Base-by-base conservation (phyloP, 1,139 yeast species). In the Debaryomyces fabryi region DNA sequence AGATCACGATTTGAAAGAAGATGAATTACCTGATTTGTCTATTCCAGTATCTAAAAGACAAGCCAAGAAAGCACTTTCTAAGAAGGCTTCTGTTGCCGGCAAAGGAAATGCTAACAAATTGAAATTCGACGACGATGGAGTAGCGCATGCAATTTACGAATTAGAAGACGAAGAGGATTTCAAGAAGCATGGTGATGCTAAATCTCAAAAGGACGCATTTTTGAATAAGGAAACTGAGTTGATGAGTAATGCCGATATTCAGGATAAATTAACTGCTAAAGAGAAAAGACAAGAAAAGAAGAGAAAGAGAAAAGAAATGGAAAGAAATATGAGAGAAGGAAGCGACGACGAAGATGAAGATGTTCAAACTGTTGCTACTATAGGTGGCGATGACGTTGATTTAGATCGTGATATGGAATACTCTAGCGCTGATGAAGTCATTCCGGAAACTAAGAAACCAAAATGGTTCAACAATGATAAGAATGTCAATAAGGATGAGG, bases 111-210 rank as follows among this genome's bases (percentile, higher is more conserved):
- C 97, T 15, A 82, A 89, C 29, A 93, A 90, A 65, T 69, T 93
- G 58, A 78, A 81, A 48, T 93, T 93, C 64, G 99, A 93, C 63
- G 99, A 93, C 54, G 97, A 93, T 2, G 99, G 99, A 37, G 76
- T 77, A 7, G 85, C 98, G 0, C 98, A 92, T 68, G 88, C 96
- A 12, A 75, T 92, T 12, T 93, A 93, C 62, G 98, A 93, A 68
- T 76, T 93, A 52, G 93, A 90, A 63, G 90, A 86, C 56, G 97
- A 91, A 66, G 96, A 85, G 42, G 96, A 88, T 52, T 93, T 95
- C 79, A 79, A 69, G 54, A 82, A 80, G 54, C 82, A 78, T 25
- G 98, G 98, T 46, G 88, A 83, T 59, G 92, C 93, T 1, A 72
- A 71, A 44, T 68, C 65, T 4, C 96, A 89, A 67, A 88, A 88